phyloP scores from a whole-genome alignment of 2,329 filamentous ascomycete genomes.

The Xenoacremonium recifei region DNA sequence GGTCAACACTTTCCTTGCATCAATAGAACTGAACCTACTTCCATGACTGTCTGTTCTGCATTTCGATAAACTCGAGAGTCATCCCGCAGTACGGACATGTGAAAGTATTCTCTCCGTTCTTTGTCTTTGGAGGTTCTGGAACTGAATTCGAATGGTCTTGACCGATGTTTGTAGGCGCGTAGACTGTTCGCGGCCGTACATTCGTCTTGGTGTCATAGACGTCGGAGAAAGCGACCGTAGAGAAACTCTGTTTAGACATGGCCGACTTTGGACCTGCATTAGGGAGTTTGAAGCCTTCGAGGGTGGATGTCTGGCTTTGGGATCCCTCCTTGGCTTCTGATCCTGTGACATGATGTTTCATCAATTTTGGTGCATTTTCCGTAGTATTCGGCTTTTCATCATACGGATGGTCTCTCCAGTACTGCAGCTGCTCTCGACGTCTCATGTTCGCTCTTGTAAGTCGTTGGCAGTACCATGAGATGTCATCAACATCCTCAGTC shows the following conservation, averaged over 20 bases:
- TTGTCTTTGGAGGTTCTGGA: not conserved
- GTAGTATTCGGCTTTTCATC: not conserved
- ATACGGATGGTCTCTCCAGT: conserved; percentile 6
- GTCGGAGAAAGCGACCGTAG: conserved; percentile 1
- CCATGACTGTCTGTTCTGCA: not conserved
- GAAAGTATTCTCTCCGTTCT: not conserved
- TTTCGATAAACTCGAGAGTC: not conserved
- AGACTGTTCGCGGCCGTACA: conserved; percentile 3
- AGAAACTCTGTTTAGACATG: conserved; percentile 1
- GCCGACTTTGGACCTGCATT: not conserved
- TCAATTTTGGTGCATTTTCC: not conserved
- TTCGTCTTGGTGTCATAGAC: conserved; percentile 2
- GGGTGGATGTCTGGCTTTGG: not conserved
- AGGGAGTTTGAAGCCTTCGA: not conserved
- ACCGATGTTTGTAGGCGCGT: conserved; percentile 1
- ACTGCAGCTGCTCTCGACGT: conserved; percentile 6
- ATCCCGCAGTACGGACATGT: not conserved
- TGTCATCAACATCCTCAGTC: not conserved
- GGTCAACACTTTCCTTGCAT: not conserved
- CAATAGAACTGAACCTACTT: not conserved
- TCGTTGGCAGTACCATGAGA: conserved; percentile 2
- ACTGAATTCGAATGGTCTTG: not conserved
- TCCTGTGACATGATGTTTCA: not conserved
- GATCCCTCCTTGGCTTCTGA: not conserved
- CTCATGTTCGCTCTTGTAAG: conserved; percentile 7